Percentiles rank a stretch among this genome's conserved stretches.
Evolutionary conservation across 75 land plant genomes (phyloP).

Genomic region (Larix kaempferi): DNA sequence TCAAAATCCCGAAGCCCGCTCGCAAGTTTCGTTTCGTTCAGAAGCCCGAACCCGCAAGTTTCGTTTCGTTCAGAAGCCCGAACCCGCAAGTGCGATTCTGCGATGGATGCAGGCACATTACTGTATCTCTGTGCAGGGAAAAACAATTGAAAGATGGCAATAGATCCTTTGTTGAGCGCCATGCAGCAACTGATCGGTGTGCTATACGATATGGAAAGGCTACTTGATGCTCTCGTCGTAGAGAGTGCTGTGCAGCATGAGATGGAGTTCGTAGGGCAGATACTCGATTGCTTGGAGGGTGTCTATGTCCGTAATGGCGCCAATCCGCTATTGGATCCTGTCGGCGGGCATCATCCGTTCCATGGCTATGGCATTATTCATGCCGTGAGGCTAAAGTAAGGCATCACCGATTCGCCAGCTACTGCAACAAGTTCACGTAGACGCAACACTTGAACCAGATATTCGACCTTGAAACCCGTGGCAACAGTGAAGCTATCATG

Average conservation of each 20-base stretch:
- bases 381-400: slow-evolving; percentile 48
- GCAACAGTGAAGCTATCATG: slow-evolving; percentile 77
- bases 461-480: slow-evolving; percentile 34
- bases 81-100: no score
- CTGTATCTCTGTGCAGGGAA: no score
- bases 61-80: no score
- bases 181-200: no score
- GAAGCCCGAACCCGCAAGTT: no score
- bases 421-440: slow-evolving; percentile 65
- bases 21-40: no score
- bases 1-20: no score
- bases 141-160: no score
- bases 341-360: slow-evolving; percentile 81
- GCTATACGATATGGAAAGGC: no score
- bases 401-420: slow-evolving; percentile 55
- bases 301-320: slow-evolving; percentile 87
- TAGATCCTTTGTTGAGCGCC: no score
- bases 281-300: slow-evolving; percentile 66
- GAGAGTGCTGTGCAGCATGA: slow-evolving; percentile 45
- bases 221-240: slow-evolving; percentile 65
- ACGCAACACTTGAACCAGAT: slow-evolving; percentile 45
- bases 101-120: no score
- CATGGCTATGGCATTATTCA: slow-evolving; percentile 96
- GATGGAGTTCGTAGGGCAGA: slow-evolving; percentile 50
- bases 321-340: slow-evolving; percentile 68